A percentile compares a stretch with the other conserved stretches of the same genome.
Evolutionary conservation across 768 basidiomycete species (phyloP).

Genomic region (Wakefieldia striispora): DNA sequence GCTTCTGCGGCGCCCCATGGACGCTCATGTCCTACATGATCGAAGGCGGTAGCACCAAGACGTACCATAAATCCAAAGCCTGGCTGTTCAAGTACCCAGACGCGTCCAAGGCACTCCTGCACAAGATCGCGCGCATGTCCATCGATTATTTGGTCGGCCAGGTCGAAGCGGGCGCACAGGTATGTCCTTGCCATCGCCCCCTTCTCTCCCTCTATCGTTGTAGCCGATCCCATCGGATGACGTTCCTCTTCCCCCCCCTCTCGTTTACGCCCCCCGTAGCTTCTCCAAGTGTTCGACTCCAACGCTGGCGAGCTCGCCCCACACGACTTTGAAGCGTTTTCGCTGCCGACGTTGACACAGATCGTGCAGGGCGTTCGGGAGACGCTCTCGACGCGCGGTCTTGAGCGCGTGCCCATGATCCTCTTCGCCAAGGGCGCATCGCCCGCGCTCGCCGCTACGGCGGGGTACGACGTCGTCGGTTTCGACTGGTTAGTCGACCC

Average conservation of each 20-base stretch:
- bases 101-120: constrained; percentile 74
- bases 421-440: constrained; percentile 96
- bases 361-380: constrained; percentile 70
- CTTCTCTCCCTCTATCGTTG: not conserved
- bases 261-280: constrained; percentile 40
- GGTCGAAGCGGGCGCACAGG: constrained; percentile 95
- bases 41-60: constrained; percentile 92
- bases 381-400: constrained; percentile 49
- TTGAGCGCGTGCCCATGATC: constrained; percentile 74
- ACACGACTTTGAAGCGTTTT: constrained; percentile 80
- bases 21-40: constrained; percentile 98
- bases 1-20: constrained; percentile 98
- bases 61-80: constrained; percentile 85
- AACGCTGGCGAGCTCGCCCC: constrained; percentile 93
- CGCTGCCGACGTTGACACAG: constrained; percentile 72
- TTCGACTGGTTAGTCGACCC: constrained; percentile 92
- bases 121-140: constrained; percentile 83
- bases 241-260: not conserved
- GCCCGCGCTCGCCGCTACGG: constrained; percentile 59
- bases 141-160: constrained; percentile 91
- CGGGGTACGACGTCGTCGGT: constrained; percentile 85
- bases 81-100: constrained; percentile 93
- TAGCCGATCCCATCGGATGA: too few species aligned
- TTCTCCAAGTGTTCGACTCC: constrained; percentile 97
- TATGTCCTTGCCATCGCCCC: constrained; percentile 32